Evolutionary conservation across 306 rosid species (phyloP).

Genomic region (Parietaria judaica): DNA sequence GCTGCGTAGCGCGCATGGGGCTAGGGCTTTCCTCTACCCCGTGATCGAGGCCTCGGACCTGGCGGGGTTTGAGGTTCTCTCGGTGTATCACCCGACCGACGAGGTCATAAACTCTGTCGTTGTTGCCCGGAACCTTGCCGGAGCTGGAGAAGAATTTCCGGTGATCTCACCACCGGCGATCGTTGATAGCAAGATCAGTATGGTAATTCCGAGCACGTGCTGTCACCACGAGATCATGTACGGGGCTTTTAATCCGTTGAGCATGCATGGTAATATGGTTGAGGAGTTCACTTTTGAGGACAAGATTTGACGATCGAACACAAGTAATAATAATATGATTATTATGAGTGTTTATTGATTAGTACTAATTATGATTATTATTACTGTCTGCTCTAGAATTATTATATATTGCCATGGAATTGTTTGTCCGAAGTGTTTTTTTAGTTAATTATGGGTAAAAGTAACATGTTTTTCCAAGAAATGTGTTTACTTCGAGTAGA

Average conservation of each 20-base stretch:
- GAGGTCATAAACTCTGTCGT: slow-evolving; percentile 76
- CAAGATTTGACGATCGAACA: slow-evolving; percentile 14
- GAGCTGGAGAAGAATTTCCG: slow-evolving; percentile 19
- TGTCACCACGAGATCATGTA: slow-evolving; percentile 31
- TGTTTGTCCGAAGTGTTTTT: background rate
- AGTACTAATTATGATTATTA: slow-evolving; percentile 1
- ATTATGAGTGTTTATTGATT: background rate
- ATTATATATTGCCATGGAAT: background rate
- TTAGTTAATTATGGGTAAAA: too few species aligned
- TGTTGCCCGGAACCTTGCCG: slow-evolving; percentile 42
- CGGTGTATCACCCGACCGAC: slow-evolving; percentile 70
- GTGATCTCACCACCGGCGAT: background rate
- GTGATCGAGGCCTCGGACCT: slow-evolving; percentile 61
- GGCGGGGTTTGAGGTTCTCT: slow-evolving; percentile 60
- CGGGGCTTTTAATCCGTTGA: slow-evolving; percentile 44
- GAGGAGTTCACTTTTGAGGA: slow-evolving; percentile 57
- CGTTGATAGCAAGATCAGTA: background rate
- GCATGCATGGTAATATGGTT: slow-evolving; percentile 49
- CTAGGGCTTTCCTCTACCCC: slow-evolving; percentile 82
- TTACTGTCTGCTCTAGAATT: background rate
- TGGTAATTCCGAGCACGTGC: slow-evolving; percentile 48
- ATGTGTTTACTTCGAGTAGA: too few species aligned
- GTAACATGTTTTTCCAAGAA: too few species aligned
- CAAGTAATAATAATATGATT: background rate
- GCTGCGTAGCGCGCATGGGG: slow-evolving; percentile 87